A percentile compares a stretch with the other conserved stretches of the same genome.
Evolutionary conservation across 805 yeast species (phyloP).

Genomic region (Kurtzmaniella fragi): DNA sequence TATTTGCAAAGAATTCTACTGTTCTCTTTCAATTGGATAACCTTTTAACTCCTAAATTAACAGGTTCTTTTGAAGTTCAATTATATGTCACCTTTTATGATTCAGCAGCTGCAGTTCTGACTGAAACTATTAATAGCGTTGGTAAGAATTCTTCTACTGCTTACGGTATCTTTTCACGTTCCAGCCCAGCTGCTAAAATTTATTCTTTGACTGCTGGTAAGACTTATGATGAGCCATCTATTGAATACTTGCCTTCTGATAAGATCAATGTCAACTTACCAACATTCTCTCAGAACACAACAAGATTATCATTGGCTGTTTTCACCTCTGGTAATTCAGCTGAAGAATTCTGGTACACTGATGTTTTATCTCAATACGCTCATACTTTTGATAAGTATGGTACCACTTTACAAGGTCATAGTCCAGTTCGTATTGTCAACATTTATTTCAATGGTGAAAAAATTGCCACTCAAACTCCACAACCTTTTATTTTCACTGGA

Average conservation of each 20-base stretch:
- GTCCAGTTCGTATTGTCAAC: slow-evolving; percentile 66
- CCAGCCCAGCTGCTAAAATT: slow-evolving; percentile 34
- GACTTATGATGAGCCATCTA: slow-evolving; percentile 31
- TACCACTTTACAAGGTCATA: slow-evolving; percentile 50
- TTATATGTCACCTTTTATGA: slow-evolving; percentile 49
- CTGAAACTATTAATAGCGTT: not conserved
- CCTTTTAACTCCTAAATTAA: slow-evolving; percentile 45
- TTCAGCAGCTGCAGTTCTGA: slow-evolving; percentile 11
- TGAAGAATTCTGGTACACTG: slow-evolving; percentile 83
- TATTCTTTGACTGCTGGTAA: slow-evolving; percentile 28
- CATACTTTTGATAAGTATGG: slow-evolving; percentile 35
- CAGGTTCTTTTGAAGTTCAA: slow-evolving; percentile 56
- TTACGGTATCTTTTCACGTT: slow-evolving; percentile 19
- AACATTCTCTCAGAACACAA: slow-evolving; percentile 47
- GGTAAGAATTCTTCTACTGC: slow-evolving; percentile 3
- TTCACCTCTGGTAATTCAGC: slow-evolving; percentile 70
- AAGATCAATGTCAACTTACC: slow-evolving; percentile 38
- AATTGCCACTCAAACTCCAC: slow-evolving; percentile 61
- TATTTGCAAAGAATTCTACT: slow-evolving; percentile 43
- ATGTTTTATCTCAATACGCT: slow-evolving; percentile 46
- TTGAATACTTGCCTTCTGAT: slow-evolving; percentile 41
- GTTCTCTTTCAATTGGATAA: slow-evolving; percentile 64
- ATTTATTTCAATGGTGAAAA: slow-evolving; percentile 56
- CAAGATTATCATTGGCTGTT: slow-evolving; percentile 53
- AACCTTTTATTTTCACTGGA: slow-evolving; percentile 74